These are phyloP conservation scores for Xerocomellus amylosporus DNA, from an alignment of 768 basidiomycete genomes.

Conservation along the genomic window DNA sequence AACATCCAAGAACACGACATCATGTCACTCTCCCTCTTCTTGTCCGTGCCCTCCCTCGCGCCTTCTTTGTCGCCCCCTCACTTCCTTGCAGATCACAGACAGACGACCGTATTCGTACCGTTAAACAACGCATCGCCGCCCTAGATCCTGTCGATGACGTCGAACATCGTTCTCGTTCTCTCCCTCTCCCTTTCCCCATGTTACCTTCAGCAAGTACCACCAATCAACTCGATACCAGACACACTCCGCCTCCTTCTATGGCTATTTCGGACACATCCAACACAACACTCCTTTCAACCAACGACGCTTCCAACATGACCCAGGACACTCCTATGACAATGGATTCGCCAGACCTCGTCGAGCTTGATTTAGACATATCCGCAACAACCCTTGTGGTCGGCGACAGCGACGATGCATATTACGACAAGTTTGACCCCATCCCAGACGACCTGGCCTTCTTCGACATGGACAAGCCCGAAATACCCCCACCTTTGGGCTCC, in stretches of 20 bases:
- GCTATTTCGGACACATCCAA: slow-evolving; percentile 17
- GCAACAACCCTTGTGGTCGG: slow-evolving; percentile 20
- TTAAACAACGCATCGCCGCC: slow-evolving; percentile 35
- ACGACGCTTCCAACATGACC: neutral
- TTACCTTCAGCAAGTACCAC: neutral
- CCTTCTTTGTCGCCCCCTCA: neutral
- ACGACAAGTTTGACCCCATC: slow-evolving; percentile 42
- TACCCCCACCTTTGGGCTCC: slow-evolving; percentile 4
- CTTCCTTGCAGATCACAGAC: slow-evolving; percentile 32
- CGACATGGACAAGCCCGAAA: slow-evolving; percentile 10
- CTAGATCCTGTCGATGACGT: slow-evolving; percentile 1
- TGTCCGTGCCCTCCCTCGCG: slow-evolving; percentile 29
- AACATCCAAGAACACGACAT: slow-evolving; percentile 34
- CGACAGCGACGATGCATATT: slow-evolving; percentile 48
- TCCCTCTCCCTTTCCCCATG: slow-evolving; percentile 1
- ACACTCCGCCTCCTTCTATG: slow-evolving; percentile 16
- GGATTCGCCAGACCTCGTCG: slow-evolving; percentile 14
- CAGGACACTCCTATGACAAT: slow-evolving; percentile 2
- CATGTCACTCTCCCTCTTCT: slow-evolving; percentile 38
- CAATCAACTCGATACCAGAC: slow-evolving; percentile 3
- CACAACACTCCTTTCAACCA: slow-evolving; percentile 1
- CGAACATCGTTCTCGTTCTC: neutral
- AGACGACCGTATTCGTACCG: slow-evolving; percentile 37
- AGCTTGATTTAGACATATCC: slow-evolving; percentile 25
- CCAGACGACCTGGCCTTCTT: slow-evolving; percentile 19